phyloP scores from a whole-genome alignment of 140 eudicot species.

The Flaveria floridana region DNA sequence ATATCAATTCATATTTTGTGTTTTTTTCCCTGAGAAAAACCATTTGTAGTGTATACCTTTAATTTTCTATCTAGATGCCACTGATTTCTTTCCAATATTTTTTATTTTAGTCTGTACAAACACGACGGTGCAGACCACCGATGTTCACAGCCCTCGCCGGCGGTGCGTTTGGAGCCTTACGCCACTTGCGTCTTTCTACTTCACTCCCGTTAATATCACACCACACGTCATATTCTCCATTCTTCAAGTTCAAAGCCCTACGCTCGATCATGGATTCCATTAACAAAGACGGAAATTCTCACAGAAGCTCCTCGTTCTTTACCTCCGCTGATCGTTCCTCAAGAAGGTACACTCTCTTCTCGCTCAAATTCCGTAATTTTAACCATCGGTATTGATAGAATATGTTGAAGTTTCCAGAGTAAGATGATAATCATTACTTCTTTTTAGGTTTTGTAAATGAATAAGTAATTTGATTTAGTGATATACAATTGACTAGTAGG shows the following conservation, averaged over 20 bases:
- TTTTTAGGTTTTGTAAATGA: too few relatives aligned
- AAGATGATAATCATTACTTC: too few relatives aligned
- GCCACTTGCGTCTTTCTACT: slow-evolving; percentile 35
- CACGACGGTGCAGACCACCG: slow-evolving; percentile 12
- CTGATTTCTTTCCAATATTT: slow-evolving; percentile 1
- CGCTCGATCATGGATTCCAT: slow-evolving; percentile 33
- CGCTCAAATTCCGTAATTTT: background rate
- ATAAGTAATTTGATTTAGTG: background rate
- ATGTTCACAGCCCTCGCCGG: slow-evolving; percentile 42
- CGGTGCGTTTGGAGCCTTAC: slow-evolving; percentile 29
- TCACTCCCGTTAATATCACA: slow-evolving; percentile 14
- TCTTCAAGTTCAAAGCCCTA: slow-evolving; percentile 27
- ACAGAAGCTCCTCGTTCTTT: slow-evolving; percentile 32
- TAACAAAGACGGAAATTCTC: slow-evolving; percentile 6
- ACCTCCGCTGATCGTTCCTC: slow-evolving; percentile 34
- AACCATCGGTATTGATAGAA: background rate
- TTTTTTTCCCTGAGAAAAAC: background rate
- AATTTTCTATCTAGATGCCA: background rate
- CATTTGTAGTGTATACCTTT: background rate
- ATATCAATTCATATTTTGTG: too few relatives aligned
- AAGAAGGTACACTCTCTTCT: slow-evolving; percentile 38
- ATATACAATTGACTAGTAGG: background rate
- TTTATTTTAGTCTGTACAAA: background rate
- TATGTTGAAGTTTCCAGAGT: background rate
- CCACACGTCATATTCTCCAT: background rate